Evolutionary conservation across 1,284 basidiomycete species (phyloP).

Genomic region (Papiliotrema nemorosa): DNA sequence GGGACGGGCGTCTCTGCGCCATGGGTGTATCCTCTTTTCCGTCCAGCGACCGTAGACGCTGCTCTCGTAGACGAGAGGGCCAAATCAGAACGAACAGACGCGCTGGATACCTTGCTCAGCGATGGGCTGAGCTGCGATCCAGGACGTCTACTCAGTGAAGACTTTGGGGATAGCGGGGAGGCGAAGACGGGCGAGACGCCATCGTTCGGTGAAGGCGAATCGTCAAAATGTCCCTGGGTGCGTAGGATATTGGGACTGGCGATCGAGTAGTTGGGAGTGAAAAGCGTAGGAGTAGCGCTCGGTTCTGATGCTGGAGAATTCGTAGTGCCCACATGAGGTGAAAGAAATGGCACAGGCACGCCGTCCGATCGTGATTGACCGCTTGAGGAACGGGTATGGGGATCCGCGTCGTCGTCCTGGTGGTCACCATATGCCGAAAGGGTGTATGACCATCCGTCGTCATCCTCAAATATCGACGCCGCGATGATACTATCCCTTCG

Average conservation of each 20-base stretch:
- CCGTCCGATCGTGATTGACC: background rate
- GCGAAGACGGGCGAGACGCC: background rate
- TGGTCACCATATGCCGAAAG: conserved; percentile 20
- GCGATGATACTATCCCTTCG: background rate
- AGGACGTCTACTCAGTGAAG: too few species aligned
- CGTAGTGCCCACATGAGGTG: background rate
- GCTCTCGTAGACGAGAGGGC: too few species aligned
- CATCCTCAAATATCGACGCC: conserved; percentile 3
- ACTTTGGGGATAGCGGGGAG: too few species aligned
- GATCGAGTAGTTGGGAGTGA: conserved; percentile 1
- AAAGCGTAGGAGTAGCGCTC: background rate
- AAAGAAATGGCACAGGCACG: background rate
- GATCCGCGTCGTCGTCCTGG: background rate
- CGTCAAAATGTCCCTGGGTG: background rate
- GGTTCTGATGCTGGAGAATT: background rate
- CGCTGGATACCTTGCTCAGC: too few species aligned
- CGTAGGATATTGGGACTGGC: background rate
- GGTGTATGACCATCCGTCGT: conserved; percentile 19
- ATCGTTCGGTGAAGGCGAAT: background rate
- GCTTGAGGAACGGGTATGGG: background rate
- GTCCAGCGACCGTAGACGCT: too few species aligned
- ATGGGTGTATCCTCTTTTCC: too few species aligned
- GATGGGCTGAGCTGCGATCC: too few species aligned
- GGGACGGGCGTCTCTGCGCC: too few species aligned
- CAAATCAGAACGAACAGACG: too few species aligned